A percentile compares a stretch with the other conserved stretches of the same genome.
Evolutionary conservation across 768 basidiomycete species (phyloP).

Genomic region (Termitomyces sp.): DNA sequence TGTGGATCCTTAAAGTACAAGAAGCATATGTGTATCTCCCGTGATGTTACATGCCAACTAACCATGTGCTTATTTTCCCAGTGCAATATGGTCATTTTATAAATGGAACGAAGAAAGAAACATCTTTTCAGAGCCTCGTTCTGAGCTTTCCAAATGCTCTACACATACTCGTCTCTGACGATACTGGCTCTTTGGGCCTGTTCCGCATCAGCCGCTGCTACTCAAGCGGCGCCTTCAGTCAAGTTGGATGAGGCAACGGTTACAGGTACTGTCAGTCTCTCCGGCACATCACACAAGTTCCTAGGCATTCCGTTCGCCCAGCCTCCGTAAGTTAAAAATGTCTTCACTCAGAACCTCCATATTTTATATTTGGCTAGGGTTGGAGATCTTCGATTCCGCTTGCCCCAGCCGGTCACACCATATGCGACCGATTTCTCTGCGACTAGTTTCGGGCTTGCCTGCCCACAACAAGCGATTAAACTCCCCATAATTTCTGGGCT

Average conservation of each 20-base stretch:
- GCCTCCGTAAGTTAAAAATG: conserved; percentile 33
- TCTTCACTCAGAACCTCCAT: not conserved
- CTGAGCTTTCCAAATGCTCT: not conserved
- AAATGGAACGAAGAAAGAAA: not conserved
- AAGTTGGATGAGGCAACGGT: conserved; percentile 37
- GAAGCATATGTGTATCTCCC: not conserved
- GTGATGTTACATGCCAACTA: not conserved
- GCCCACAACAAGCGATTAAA: conserved; percentile 36
- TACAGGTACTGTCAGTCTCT: conserved; percentile 25
- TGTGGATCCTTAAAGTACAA: not conserved
- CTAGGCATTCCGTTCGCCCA: conserved; percentile 46
- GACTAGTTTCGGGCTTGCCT: conserved; percentile 37
- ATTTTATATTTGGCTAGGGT: conserved; percentile 16
- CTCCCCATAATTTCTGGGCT: conserved; percentile 25
- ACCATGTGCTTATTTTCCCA: conserved; percentile 2
- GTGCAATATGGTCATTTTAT: not conserved
- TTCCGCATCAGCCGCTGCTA: not conserved
- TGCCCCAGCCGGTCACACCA: conserved; percentile 30
- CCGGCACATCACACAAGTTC: conserved; percentile 30
- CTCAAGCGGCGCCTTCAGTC: conserved; percentile 24
- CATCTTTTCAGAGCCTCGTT: no score
- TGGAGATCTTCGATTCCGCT: conserved; percentile 35
- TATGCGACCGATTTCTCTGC: conserved; percentile 33
- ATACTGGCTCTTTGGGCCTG: conserved; percentile 3
- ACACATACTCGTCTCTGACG: not conserved